phyloP scores from a whole-genome alignment of 257 asterid genomes.

The Linderniella brevidens region DNA sequence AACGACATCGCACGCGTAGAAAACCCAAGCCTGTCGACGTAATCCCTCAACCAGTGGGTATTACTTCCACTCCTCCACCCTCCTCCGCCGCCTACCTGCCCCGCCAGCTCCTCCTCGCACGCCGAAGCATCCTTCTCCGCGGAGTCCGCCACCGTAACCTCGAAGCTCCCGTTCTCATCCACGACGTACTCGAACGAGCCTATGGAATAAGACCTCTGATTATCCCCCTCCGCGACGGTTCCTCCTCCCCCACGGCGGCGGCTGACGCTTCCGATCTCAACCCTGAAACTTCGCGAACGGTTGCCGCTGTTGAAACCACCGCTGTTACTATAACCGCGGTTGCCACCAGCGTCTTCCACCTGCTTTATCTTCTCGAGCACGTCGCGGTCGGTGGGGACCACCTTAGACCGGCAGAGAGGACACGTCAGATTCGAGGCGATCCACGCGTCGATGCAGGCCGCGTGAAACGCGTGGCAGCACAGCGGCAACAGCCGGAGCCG shows the following conservation, averaged over 20 bases:
- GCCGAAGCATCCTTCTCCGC: constrained; percentile 31
- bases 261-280: constrained; percentile 73
- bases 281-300: constrained; percentile 42
- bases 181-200: constrained; percentile 80
- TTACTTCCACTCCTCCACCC: constrained; percentile 44
- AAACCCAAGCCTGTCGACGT: constrained; percentile 40
- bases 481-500: constrained; percentile 60
- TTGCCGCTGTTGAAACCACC: constrained; percentile 10
- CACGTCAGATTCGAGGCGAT: constrained; percentile 56
- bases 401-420: constrained; percentile 80
- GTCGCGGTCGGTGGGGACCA: constrained; percentile 39
- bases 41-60: constrained; percentile 69
- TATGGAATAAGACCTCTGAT: constrained; percentile 45
- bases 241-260: constrained; percentile 24
- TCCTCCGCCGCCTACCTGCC: constrained; percentile 32
- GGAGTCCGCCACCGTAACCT: constrained; percentile 33
- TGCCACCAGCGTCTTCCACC: neutral
- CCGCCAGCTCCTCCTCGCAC: constrained; percentile 20
- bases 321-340: too few species aligned
- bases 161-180: constrained; percentile 37
- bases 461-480: constrained; percentile 93
- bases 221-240: constrained; percentile 15
- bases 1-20: constrained; percentile 60
- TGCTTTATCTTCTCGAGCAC: constrained; percentile 24
- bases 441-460: constrained; percentile 78